Percentiles rank a stretch among this genome's conserved stretches.
phyloP scores from a whole-genome alignment of 352 stramenopile genomes.

The Globisporangium parvum region DNA sequence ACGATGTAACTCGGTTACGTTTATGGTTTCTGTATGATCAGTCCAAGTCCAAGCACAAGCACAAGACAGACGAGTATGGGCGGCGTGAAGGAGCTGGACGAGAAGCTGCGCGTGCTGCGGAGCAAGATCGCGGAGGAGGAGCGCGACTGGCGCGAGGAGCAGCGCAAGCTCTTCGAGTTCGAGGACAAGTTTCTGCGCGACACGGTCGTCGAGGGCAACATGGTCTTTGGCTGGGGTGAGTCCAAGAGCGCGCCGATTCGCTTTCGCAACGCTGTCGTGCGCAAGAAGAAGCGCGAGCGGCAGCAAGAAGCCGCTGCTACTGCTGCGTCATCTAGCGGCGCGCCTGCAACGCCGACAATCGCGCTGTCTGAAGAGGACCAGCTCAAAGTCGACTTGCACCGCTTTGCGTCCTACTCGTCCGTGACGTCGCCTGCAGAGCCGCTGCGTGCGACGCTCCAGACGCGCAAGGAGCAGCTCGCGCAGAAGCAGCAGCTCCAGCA shows the following conservation, averaged over 20 bases:
- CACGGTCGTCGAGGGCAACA: constrained; percentile 66
- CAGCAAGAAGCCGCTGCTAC: constrained; percentile 17
- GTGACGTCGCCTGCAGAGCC: constrained; percentile 57
- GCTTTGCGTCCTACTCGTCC: constrained; percentile 65
- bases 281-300: constrained; percentile 57
- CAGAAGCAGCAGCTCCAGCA: constrained; percentile 1
- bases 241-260: constrained; percentile 50
- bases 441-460: constrained; percentile 23
- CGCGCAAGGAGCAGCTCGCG: constrained; percentile 16
- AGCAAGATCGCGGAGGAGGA: constrained; percentile 39
- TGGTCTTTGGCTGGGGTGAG: constrained; percentile 66
- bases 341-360: constrained; percentile 15
- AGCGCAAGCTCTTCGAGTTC: constrained; percentile 68
- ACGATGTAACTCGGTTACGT: too few species aligned
- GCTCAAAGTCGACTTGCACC: constrained; percentile 56
- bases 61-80: constrained; percentile 16
- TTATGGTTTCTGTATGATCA: too few species aligned
- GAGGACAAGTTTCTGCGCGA: constrained; percentile 70
- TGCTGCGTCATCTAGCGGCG: constrained; percentile 8
- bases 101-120: constrained; percentile 36
- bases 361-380: constrained; percentile 34
- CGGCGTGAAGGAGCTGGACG: constrained; percentile 47
- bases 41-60: background rate
- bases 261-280: constrained; percentile 62
- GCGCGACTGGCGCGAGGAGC: constrained; percentile 50